Evolutionary conservation across 1,284 basidiomycete species (phyloP).

Genomic region (Ceratobasidium sp.): DNA sequence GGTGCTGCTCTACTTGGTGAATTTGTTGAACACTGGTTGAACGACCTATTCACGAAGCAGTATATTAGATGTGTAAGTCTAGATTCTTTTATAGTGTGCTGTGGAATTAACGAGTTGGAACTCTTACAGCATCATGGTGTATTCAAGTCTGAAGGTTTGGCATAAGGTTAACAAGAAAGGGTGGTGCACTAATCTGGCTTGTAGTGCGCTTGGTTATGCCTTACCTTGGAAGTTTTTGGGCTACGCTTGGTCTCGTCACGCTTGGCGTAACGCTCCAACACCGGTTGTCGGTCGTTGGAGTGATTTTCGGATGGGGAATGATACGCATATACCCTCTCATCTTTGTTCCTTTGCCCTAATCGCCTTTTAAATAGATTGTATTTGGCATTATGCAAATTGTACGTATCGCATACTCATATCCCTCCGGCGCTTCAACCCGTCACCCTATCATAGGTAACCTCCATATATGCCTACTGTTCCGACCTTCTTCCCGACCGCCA

Average conservation of each 20-base stretch:
- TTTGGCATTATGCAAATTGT: conserved; percentile 55
- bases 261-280: conserved; percentile 22
- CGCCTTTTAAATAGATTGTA: conserved; percentile 2
- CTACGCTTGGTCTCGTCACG: conserved; percentile 64
- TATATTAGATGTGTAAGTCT: conserved; percentile 67
- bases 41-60: conserved; percentile 75
- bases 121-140: conserved; percentile 30
- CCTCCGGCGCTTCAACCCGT: not conserved
- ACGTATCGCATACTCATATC: conserved; percentile 64
- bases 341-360: not conserved
- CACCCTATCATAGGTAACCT: conserved; percentile 20
- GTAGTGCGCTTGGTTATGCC: conserved; percentile 74
- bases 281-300: conserved; percentile 15
- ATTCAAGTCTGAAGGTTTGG: conserved; percentile 18
- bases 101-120: not conserved
- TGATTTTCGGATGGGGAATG: conserved; percentile 40
- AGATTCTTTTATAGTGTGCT: not conserved
- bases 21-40: conserved; percentile 72
- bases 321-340: conserved; percentile 24
- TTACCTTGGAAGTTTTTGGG: conserved; percentile 74
- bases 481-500: conserved; percentile 65
- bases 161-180: too few species aligned
- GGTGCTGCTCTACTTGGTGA: conserved; percentile 77
- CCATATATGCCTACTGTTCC: conserved; percentile 61
- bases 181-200: not conserved